Base-by-base conservation (phyloP, 2,329 filamentous ascomycete species). In the Fusarium palustre region DNA sequence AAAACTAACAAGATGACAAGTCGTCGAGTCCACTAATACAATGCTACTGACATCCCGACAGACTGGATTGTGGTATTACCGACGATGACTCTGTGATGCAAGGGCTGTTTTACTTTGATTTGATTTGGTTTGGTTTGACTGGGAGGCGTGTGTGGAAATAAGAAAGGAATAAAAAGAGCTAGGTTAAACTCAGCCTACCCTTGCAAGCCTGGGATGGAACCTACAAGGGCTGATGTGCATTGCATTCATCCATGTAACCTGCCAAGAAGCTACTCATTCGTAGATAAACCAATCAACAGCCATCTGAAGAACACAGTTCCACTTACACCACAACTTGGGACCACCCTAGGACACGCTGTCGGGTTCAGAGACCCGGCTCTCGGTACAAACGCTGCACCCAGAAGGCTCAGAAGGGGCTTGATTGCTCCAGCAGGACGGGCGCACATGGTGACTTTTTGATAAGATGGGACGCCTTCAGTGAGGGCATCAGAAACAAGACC, bases 311-410 rank as follows among this genome's bases (percentile, higher is more conserved):
- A 55, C 57, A 55, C 49, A 38, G 71, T 36, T 54, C 72, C 65
- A 70, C 70, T 59, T 64, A 41, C 50, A 73, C 54, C 55, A 46
- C 50, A 49, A 55, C 71, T 58, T 58, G 59, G 66, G 55, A 38
- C 59, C 61, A 72, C 57, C 69, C 71, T 67, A 38, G 53, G 69
- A 64, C 60, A 67, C 45, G 49, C 57, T 71, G 66, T 68, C 59
- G 56, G 59, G 63, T 71, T 63, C 56, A 62, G 63, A 70, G 59
- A 64, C 67, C 71, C 68, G 66, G 68, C 72, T 74, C 71, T 74
- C 72, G 72, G 72, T 71, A 63, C 54, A 39, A 50, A 39, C 24
- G n/a, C 48, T 50, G 34, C 24, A 50, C 34, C 34, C 42, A 48
- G 64, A 58, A 41, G 33, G 33, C 48, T 20, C 36, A 39, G 36